Evolutionary conservation across 2,329 filamentous ascomycete species (phyloP), one percentile per base, ranked within the genome.

Genomic region (Ceratocystis cubensis): DNA sequence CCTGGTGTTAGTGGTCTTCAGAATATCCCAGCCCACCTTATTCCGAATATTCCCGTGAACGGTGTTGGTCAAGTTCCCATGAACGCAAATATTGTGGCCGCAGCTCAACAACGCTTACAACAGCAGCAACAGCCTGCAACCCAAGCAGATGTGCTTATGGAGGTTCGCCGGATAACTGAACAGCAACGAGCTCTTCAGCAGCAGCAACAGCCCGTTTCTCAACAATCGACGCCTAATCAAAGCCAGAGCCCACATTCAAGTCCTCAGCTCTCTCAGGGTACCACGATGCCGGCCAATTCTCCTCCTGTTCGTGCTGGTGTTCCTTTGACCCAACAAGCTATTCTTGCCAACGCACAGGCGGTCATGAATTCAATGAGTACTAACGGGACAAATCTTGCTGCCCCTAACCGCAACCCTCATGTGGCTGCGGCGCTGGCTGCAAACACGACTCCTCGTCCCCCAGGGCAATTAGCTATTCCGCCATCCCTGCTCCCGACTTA

Each of bases 1-100:
- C 76, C 77, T 71, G 76, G 82, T 70, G 73, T 80, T 71, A 79
- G 80, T 72, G 74, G 81, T 72, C 80, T 83, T 75, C 71, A 79
- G 65, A 76, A 73, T 7, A 75, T 80, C 7, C 75, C 77, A 56
- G 75, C 76, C n/a, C 83, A 79, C 72, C 79, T 82, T 75, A 75
- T 74, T 69, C 80, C 76, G 65, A 81, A 75, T 69, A 81, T 78
- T 57, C 79, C 78, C 67, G 82, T 88, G 78, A 84, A 84, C 68
- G 82, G 82, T 59, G 80, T 88, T 28, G 84, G 86, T 46, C 87
- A 89, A 73, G 85, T 87, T 28, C 88, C 88, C 70, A 81, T 90
- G 77, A 86, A 88, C 71, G 80, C 80, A 17, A 56, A 13, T 44
- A 66, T 61, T 8, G 37, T 48, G 6, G 66, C 59, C 8, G 79